Conservation (phyloP, 306 rosid species). For the Pueraria montana region DNA sequence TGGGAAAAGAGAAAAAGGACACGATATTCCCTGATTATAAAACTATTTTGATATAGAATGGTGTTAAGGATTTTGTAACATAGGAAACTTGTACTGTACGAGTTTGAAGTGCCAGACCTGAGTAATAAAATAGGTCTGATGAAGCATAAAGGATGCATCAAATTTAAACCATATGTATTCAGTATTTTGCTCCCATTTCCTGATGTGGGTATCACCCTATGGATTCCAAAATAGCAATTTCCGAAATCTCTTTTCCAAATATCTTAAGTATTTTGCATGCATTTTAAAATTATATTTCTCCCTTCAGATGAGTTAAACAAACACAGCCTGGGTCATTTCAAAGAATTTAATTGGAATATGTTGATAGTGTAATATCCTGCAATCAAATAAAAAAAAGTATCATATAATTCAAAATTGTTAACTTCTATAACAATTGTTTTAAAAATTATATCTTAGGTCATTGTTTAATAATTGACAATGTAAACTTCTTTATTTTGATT, state of each 20-base stretch:
- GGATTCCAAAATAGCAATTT: not conserved
- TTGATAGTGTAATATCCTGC: not conserved
- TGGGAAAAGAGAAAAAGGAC: slow-evolving; percentile 3
- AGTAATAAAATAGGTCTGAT: slow-evolving; percentile 34
- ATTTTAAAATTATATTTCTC: not conserved
- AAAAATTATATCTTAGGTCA: not conserved
- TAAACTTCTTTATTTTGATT: no score
- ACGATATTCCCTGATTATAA: slow-evolving; percentile 27
- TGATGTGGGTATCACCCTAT: not conserved
- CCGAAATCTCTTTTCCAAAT: not conserved
- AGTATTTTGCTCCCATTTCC: slow-evolving; percentile 3
- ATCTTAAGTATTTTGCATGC: not conserved
- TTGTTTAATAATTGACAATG: no score
- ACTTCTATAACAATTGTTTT: not conserved
- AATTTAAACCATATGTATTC: not conserved
- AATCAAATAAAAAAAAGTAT: not conserved
- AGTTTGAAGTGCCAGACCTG: slow-evolving; percentile 24
- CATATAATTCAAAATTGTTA: no score
- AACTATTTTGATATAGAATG: slow-evolving; percentile 18
- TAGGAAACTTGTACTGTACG: slow-evolving; percentile 25
- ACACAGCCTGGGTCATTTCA: not conserved
- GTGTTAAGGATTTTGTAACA: slow-evolving; percentile 33
- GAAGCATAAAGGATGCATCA: not conserved
- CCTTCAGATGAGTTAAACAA: not conserved
- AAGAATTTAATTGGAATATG: not conserved